Percentiles rank a stretch among this genome's conserved stretches.
phyloP scores from a whole-genome alignment of 169 alveolate species.

The Eimeria sp. region DNA sequence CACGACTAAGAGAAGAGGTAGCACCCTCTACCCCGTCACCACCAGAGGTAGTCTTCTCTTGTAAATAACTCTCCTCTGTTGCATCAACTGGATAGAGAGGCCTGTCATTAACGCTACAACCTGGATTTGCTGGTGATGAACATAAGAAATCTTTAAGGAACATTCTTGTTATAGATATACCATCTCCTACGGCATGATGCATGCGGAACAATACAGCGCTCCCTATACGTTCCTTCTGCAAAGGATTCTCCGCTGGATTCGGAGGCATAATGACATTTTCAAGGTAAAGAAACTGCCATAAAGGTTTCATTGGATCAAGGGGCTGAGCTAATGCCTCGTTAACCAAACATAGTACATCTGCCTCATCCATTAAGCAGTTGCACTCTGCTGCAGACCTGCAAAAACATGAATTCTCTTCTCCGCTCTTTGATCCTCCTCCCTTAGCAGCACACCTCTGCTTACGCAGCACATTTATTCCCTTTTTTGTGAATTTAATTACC shows the following conservation, averaged over 20 bases:
- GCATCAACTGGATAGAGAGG: neutral
- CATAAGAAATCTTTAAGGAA: conserved; percentile 65
- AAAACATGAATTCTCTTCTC: neutral
- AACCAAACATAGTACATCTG: conserved; percentile 16
- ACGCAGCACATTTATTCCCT: conserved; percentile 10
- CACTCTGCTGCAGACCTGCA: conserved; percentile 36
- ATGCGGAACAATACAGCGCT: conserved; percentile 71
- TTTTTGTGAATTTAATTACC: conserved; percentile 54
- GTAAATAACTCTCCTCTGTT: neutral
- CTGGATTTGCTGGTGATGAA: conserved; percentile 28
- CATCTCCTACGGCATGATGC: conserved; percentile 80
- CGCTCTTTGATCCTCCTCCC: neutral
- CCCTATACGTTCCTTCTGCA: conserved; percentile 31
- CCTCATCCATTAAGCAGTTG: conserved; percentile 46
- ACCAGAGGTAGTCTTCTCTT: neutral
- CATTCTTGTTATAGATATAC: conserved; percentile 73
- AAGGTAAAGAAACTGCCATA: conserved; percentile 70
- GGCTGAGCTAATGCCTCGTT: conserved; percentile 67
- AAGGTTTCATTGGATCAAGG: conserved; percentile 66
- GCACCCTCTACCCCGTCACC: neutral
- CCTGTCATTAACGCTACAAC: neutral
- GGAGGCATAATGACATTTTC: conserved; percentile 64
- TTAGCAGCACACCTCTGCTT: neutral
- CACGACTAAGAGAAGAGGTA: neutral
- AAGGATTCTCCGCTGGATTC: neutral